A percentile compares a stretch with the other conserved stretches of the same genome.
Conservation (phyloP, 1,284 basidiomycete genomes). For the Earliella scabrosa region DNA sequence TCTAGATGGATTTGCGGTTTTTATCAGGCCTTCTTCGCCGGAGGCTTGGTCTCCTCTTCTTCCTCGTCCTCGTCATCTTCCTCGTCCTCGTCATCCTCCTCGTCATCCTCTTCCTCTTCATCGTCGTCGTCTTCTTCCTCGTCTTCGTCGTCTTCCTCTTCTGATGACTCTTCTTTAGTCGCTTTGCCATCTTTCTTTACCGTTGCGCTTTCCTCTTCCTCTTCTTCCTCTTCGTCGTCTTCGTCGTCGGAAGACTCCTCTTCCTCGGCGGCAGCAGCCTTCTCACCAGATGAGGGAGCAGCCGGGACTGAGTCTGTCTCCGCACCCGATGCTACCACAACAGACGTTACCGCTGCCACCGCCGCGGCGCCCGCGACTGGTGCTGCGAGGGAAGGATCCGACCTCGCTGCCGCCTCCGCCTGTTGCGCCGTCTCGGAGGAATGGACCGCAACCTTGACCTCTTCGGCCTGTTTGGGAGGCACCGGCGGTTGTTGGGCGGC, state of each 20-base stretch:
- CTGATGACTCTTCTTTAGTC: not conserved
- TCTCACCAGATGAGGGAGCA: not conserved
- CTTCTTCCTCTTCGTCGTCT: conserved; percentile 6
- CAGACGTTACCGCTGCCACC: conserved; percentile 2
- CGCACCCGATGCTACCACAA: not conserved
- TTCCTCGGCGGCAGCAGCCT: not conserved
- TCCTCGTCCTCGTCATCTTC: not conserved
- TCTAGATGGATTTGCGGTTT: not conserved
- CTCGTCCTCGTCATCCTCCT: not conserved
- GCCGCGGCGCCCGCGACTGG: no score
- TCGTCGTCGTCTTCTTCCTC: conserved; percentile 5
- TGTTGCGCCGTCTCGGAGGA: not conserved
- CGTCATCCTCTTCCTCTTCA: conserved; percentile 6
- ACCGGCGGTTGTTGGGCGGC: not conserved
- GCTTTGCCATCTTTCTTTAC: conserved; percentile 2
- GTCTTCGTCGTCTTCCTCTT: conserved; percentile 8
- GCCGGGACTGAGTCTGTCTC: no score
- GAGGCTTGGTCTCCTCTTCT: conserved; percentile 3
- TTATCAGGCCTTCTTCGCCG: not conserved
- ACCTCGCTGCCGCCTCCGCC: not conserved
- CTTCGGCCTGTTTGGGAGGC: not conserved
- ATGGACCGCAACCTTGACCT: not conserved
- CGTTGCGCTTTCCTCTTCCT: conserved; percentile 3
- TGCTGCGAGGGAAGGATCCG: not conserved
- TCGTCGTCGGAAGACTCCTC: conserved; percentile 4